Evolutionary conservation across 179 eudicot species (phyloP).

Genomic region (Beta macrorhiza): DNA sequence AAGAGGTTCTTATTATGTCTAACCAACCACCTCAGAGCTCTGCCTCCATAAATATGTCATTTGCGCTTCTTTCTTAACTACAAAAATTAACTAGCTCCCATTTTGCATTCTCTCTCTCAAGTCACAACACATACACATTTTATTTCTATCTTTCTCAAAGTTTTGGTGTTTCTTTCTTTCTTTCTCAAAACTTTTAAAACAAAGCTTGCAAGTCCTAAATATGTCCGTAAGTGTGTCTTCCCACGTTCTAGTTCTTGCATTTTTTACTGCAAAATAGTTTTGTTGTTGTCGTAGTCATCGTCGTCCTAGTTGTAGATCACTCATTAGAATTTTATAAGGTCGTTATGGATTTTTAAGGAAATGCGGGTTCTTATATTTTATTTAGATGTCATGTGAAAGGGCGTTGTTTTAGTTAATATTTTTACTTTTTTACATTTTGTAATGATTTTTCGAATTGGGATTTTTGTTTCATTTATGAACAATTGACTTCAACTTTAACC

Average conservation of each 20-base stretch:
- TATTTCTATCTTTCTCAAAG: background rate
- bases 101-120: background rate
- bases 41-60: slow-evolving; percentile 22
- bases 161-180: slow-evolving; percentile 9
- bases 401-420: too few relatives aligned
- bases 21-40: slow-evolving; percentile 19
- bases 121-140: background rate
- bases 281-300: background rate
- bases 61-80: background rate
- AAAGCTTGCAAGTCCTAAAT: background rate
- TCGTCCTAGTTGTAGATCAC: too few relatives aligned
- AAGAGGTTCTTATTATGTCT: background rate
- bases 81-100: background rate
- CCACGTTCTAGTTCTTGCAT: background rate
- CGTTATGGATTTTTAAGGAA: too few relatives aligned
- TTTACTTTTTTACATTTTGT: too few relatives aligned
- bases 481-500: too few relatives aligned
- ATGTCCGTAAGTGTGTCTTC: slow-evolving; percentile 36
- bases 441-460: too few relatives aligned
- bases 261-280: background rate
- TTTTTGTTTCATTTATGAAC: too few relatives aligned
- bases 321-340: too few relatives aligned
- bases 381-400: too few relatives aligned
- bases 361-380: too few relatives aligned
- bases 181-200: background rate